Base-by-base conservation (phyloP, 2,329 filamentous ascomycete species). In the Claviceps paspali region DNA sequence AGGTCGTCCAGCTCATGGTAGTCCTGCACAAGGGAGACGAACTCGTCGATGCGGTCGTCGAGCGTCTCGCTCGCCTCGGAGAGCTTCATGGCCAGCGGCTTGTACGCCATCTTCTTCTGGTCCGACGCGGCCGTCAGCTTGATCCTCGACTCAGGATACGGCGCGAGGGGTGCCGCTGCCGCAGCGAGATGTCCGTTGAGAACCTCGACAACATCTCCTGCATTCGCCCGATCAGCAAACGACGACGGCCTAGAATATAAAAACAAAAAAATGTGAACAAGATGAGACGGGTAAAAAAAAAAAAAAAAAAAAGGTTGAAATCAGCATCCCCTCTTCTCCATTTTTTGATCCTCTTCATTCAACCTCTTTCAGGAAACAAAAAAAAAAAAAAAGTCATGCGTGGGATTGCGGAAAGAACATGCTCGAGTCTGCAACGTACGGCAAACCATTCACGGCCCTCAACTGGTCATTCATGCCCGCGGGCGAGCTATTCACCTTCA, bases 41-140 rank as follows among this genome's bases (percentile, higher is more conserved):
- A 94, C 44, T 87, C 85, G 49, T 96, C 86, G 62, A 98, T 95
- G 48, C 86, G 73, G 58, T 96, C 88, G 59, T 98, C 91, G 6
- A 96, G 70, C 31, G 94, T 83, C 56, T 94, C 87, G 4, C 88
- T 93, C 0, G 85, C 78, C 54, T 95, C 87, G 5, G 84, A 87
- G 6, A 91, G 68, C 52, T 94, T 93, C 86, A 96, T 94, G 2
- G 84, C 81, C 67, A 96, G 79, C 2, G 86, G 83, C 53, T 87
- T 91, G 60, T 96, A 98, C 1, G 68, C 76, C 47, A 95, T 79
- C 55, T 94, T 95, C 55, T 87, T 86, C 51, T 85, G 71, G 54
- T 96, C 88, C 1, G 85, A 88, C 41, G 83, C 82, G 3, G 85
- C 82, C 5, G 79, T 87, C 15, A 94, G 68, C 53, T 82, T 87